Evolutionary conservation across 768 basidiomycete species (phyloP).

Genomic region (Mycena indigotica): DNA sequence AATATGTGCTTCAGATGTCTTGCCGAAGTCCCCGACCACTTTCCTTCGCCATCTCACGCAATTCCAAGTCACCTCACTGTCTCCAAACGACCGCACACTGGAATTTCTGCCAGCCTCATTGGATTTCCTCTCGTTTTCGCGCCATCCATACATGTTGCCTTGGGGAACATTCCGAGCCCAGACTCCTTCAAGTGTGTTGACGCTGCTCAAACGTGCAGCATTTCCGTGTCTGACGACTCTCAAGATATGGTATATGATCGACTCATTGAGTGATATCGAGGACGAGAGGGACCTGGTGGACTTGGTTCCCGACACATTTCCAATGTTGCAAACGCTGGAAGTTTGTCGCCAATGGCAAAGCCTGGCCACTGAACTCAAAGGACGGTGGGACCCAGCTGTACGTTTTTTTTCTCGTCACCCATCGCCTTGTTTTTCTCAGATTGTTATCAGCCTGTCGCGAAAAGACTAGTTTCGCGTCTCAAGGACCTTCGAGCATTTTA

Average conservation of each 20-base stretch:
- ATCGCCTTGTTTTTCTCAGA: neutral
- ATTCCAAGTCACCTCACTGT: neutral
- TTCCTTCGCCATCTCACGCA: neutral
- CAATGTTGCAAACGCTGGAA: neutral
- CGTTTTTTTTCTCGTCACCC: neutral
- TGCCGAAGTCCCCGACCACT: neutral
- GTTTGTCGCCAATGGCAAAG: neutral
- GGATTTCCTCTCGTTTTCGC: neutral
- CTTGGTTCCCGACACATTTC: neutral
- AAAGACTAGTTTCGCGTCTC: neutral
- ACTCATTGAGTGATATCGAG: neutral
- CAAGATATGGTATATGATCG: neutral
- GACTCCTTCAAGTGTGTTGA: neutral
- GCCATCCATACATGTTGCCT: neutral
- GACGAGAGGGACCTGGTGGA: neutral
- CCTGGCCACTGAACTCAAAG: neutral
- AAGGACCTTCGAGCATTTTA: neutral
- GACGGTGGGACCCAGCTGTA: neutral
- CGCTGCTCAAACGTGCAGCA: neutral
- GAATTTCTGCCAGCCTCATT: neutral
- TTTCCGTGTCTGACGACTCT: neutral
- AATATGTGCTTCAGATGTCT: neutral
- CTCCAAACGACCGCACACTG: neutral
- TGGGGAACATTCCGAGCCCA: neutral
- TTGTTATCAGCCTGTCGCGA: neutral